Base-by-base conservation (phyloP, 2,329 filamentous ascomycete species). In the Aphanoascus verrucosus region DNA sequence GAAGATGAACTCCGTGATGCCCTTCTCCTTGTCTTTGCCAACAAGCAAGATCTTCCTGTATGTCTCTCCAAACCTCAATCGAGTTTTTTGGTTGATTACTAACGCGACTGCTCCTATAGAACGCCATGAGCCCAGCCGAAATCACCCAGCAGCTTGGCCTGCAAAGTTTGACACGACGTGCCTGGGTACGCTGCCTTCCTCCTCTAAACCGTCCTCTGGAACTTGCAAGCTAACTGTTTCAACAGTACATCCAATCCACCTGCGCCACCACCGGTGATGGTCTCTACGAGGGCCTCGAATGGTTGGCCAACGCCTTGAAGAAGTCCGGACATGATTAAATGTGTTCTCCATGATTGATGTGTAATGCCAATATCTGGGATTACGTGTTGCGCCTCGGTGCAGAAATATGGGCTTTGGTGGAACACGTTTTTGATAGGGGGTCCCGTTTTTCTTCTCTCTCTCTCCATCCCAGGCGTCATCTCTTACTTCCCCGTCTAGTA, bases 81-180 rank as follows among this genome's bases (percentile, higher is more conserved):
- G 9, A 12, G 31, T 57, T 40, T 42, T 40, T 37, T 52, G 35
- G 34, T 7, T 35, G 47, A 42, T 19, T 54, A n/a, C 56, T 55
- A 49, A 55, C 48, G 44, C 57, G 51, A 54, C 35, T 42, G 32
- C 12, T 49, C 45, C 54, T 55, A 57, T 67, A 95, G 90, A 97
- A 97, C 72, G 93, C 93, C 75, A 97, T 97, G 93, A 96, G 94
- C 77, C 91, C 93, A 68, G 91, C 93, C 70, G 93, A 98, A 80
- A 97, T 98, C 75, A 98, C 93, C 74, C 91, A 98, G 79, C 96
- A 97, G 84, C 88, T 98, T 74, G 93, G 93, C 71, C 89, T 98
- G 68, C 91, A 97, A 84, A 94, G 88, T 78, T 81, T 98, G 82
- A 88, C 89, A 82, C 88, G 95, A 80, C 90, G 93, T 74, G 86